phyloP scores from a whole-genome alignment of 2,329 filamentous ascomycete species.

The Colletotrichum sp. region DNA sequence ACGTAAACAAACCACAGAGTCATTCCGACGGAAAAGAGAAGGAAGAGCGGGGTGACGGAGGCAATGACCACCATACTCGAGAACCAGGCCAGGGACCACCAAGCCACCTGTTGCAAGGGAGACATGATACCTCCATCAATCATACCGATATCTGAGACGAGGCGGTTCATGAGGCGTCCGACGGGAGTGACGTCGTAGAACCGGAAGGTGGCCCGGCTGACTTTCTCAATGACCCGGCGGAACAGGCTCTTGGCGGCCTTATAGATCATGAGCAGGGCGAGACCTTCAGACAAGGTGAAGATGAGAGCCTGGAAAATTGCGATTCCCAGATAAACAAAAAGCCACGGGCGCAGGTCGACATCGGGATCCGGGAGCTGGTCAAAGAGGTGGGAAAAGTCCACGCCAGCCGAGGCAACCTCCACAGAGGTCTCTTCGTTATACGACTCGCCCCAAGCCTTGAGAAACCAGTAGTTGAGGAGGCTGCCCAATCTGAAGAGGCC shows the following conservation, averaged over 20 bases:
- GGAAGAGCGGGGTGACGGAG: slow-evolving; percentile 77
- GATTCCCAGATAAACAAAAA: slow-evolving; percentile 73
- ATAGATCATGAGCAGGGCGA: slow-evolving; percentile 81
- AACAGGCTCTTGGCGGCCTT: slow-evolving; percentile 80
- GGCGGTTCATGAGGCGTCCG: slow-evolving; percentile 87
- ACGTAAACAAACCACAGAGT: slow-evolving; percentile 73
- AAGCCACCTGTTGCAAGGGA: slow-evolving; percentile 75
- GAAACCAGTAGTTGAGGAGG: slow-evolving; percentile 76
- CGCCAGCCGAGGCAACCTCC: not conserved
- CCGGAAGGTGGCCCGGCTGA: slow-evolving; percentile 82
- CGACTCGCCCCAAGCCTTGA: slow-evolving; percentile 87
- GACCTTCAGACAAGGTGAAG: slow-evolving; percentile 65
- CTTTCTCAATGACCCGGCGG: slow-evolving; percentile 70
- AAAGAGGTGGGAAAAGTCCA: slow-evolving; percentile 37
- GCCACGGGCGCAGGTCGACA: slow-evolving; percentile 74
- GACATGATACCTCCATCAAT: slow-evolving; percentile 85
- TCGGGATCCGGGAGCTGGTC: slow-evolving; percentile 69
- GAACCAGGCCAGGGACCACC: slow-evolving; percentile 72
- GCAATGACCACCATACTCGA: slow-evolving; percentile 80
- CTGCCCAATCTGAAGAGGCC: slow-evolving; percentile 67
- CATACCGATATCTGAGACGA: slow-evolving; percentile 89
- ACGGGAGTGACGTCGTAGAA: slow-evolving; percentile 93
- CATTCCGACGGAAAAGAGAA: slow-evolving; percentile 73
- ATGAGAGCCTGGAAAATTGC: slow-evolving; percentile 64
- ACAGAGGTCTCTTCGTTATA: slow-evolving; percentile 45